These are phyloP conservation scores for Aspergillus melleus DNA, from an alignment of 2,329 filamentous ascomycete species.

Conservation along the genomic window DNA sequence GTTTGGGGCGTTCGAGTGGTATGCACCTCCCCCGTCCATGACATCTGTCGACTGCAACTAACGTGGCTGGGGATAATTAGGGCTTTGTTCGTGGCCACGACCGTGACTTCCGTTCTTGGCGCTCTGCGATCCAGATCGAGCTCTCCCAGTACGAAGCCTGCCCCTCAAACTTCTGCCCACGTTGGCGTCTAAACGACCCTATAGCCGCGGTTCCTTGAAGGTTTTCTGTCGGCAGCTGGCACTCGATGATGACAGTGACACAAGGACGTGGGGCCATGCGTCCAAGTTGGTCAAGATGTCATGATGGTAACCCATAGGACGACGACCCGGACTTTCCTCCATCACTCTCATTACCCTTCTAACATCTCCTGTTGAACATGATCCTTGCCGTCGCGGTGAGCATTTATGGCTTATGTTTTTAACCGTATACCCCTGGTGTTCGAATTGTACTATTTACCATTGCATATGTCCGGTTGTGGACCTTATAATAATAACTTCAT, in stretches of 20 bases:
- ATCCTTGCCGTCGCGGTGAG: too few relatives aligned
- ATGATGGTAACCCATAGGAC: too few relatives aligned
- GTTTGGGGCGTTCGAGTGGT: conserved; percentile 52
- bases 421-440: too few relatives aligned
- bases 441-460: too few relatives aligned
- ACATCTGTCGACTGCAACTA: not conserved
- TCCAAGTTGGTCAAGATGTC: too few relatives aligned
- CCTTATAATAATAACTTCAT: too few relatives aligned
- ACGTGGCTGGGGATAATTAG: conserved; percentile 17
- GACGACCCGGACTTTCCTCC: not conserved
- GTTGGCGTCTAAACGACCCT: conserved; percentile 9
- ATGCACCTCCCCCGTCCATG: conserved; percentile 17
- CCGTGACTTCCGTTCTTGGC: conserved; percentile 50
- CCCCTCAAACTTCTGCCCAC: conserved; percentile 24
- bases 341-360: not conserved
- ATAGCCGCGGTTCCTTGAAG: conserved; percentile 4
- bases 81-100: conserved; percentile 51
- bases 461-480: too few relatives aligned
- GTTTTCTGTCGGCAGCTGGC: not conserved
- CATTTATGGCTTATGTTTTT: too few relatives aligned
- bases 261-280: too few relatives aligned
- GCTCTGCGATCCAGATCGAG: conserved; percentile 43
- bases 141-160: conserved; percentile 21
- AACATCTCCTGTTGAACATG: too few relatives aligned
- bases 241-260: too few relatives aligned